Evolutionary conservation across 2,329 filamentous ascomycete species (phyloP).

Genomic region (Trichoderma harzianum): DNA sequence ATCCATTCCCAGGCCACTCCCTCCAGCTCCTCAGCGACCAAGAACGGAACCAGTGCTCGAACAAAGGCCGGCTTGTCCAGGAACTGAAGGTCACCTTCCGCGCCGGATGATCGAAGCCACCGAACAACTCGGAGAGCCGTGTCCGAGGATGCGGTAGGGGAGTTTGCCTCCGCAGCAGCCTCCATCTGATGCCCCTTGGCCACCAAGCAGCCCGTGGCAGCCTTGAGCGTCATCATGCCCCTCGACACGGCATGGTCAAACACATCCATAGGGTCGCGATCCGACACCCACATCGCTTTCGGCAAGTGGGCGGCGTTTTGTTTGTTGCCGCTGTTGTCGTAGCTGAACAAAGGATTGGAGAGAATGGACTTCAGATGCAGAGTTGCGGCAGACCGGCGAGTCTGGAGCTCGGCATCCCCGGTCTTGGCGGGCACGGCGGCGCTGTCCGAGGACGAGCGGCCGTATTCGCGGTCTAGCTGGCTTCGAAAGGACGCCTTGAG

Average conservation of each 20-base stretch:
- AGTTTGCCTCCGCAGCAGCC: constrained; percentile 22
- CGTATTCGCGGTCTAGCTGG: constrained; percentile 57
- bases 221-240: constrained; percentile 53
- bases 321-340: constrained; percentile 31
- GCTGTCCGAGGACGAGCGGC: constrained; percentile 36
- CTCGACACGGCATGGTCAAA: constrained; percentile 55
- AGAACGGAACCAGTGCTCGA: constrained; percentile 43
- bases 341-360: constrained; percentile 53
- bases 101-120: constrained; percentile 53
- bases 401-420: constrained; percentile 21
- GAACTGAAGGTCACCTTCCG: constrained; percentile 46
- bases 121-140: constrained; percentile 48
- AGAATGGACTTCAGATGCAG: constrained; percentile 56
- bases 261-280: constrained; percentile 49
- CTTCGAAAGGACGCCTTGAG: constrained; percentile 56
- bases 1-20: constrained; percentile 54
- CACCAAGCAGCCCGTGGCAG: constrained; percentile 53
- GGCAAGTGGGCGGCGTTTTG: constrained; percentile 23
- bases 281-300: constrained; percentile 19
- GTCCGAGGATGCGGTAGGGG: constrained; percentile 39
- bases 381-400: constrained; percentile 39
- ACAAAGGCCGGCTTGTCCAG: constrained; percentile 40
- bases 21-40: constrained; percentile 52
- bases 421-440: constrained; percentile 21
- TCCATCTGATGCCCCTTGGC: constrained; percentile 43